A percentile compares a stretch with the other conserved stretches of the same genome.
Evolutionary conservation across 139 green algal genomes (phyloP).

Genomic region (Astrephomene gubernaculifera): DNA sequence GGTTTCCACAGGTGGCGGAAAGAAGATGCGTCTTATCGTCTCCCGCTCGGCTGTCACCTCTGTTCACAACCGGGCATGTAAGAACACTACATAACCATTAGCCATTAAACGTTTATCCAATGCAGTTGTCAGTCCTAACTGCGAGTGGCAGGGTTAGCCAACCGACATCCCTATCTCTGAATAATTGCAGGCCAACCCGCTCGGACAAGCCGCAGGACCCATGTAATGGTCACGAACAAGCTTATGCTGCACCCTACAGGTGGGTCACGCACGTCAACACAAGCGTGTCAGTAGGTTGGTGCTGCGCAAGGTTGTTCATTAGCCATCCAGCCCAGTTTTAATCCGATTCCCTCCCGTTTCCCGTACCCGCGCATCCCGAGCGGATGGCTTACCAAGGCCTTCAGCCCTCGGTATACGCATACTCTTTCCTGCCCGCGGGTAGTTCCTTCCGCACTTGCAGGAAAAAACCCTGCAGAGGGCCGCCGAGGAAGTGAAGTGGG

Average conservation of each 20-base stretch:
- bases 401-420: neutral
- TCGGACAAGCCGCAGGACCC: neutral
- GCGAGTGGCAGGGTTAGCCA: no score
- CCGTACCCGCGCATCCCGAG: neutral
- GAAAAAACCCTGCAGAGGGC: neutral
- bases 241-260: constrained; percentile 23
- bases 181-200: neutral
- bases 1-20: no score
- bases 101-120: neutral
- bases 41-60: constrained; percentile 2
- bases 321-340: no score
- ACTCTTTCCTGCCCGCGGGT: neutral
- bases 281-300: no score
- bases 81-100: neutral
- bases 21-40: neutral
- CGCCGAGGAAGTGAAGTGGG: neutral
- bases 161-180: neutral
- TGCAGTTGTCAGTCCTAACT: neutral
- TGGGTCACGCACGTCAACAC: no score
- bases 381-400: neutral
- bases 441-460: neutral
- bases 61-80: neutral
- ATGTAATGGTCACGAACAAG: constrained; percentile 19
- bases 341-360: neutral
- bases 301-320: no score